Conservation (phyloP, 148 eudicot species). For the Linanthus parryae region DNA sequence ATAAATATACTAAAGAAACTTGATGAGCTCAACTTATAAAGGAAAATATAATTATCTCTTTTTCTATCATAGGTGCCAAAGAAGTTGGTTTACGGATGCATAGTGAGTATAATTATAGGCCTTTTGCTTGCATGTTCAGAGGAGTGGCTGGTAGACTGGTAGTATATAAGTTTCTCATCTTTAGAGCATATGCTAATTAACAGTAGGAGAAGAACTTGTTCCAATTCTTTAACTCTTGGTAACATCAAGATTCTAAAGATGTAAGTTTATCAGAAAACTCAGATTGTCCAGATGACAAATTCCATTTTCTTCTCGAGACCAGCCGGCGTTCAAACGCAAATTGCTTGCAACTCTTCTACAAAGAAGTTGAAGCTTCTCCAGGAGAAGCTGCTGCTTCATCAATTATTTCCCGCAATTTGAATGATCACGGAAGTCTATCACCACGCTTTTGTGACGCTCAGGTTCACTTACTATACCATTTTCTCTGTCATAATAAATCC, state of each 20-base stretch:
- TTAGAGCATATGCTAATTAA: conserved; percentile 2
- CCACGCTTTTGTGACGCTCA: conserved; percentile 14
- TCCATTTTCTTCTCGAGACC: conserved; percentile 70
- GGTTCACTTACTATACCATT: conserved; percentile 27
- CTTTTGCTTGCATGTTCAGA: too few relatives aligned
- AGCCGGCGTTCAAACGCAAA: conserved; percentile 72
- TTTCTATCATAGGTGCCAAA: too few relatives aligned
- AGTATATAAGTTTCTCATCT: too few relatives aligned
- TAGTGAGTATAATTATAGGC: too few relatives aligned
- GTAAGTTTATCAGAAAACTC: conserved; percentile 44
- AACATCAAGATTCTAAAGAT: conserved; percentile 26
- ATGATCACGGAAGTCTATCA: conserved; percentile 38
- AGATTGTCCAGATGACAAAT: conserved; percentile 58
- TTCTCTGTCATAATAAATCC: neutral
- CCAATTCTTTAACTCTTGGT: neutral
- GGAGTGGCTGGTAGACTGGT: too few relatives aligned
- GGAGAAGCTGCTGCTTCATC: conserved; percentile 91
- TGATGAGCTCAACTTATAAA: too few relatives aligned
- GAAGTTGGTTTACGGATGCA: too few relatives aligned
- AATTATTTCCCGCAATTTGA: conserved; percentile 66
- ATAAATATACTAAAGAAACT: too few relatives aligned
- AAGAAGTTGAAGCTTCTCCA: conserved; percentile 73
- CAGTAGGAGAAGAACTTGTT: too few relatives aligned
- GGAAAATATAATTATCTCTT: too few relatives aligned
- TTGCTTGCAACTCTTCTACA: conserved; percentile 73